Evolutionary conservation across 768 basidiomycete genomes (phyloP).

Genomic region (Sporobolomyces pararoseus): DNA sequence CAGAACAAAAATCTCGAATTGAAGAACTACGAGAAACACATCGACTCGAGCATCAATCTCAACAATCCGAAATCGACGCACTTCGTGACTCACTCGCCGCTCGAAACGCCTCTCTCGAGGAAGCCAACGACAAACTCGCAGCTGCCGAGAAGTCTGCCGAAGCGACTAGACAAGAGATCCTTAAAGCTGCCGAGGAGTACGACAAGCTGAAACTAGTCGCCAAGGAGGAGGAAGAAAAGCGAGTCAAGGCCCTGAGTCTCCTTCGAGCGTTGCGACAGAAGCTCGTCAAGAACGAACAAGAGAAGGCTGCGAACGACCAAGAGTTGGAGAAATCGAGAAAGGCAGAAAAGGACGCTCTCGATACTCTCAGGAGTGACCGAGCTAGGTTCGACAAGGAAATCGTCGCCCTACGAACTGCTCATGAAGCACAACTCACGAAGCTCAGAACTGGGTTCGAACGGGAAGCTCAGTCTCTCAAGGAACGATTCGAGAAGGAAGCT

Average conservation of each 20-base stretch:
- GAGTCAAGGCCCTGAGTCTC: constrained; percentile 83
- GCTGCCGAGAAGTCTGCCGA: constrained; percentile 65
- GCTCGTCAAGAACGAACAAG: constrained; percentile 90
- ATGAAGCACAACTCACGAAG: constrained; percentile 50
- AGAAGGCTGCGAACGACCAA: constrained; percentile 54
- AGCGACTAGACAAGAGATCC: constrained; percentile 58
- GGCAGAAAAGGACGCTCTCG: constrained; percentile 62
- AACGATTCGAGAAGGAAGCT: constrained; percentile 73
- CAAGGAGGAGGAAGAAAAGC: constrained; percentile 97
- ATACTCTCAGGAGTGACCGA: constrained; percentile 48
- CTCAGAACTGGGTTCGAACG: constrained; percentile 51
- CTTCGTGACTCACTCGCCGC: constrained; percentile 67
- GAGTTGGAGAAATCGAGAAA: constrained; percentile 38
- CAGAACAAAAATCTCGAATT: constrained; percentile 78
- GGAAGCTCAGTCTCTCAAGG: constrained; percentile 55
- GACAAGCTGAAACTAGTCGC: constrained; percentile 62
- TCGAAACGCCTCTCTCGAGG: constrained; percentile 66
- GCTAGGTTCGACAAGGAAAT: constrained; percentile 44
- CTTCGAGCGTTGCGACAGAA: constrained; percentile 95
- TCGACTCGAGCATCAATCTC: constrained; percentile 71
- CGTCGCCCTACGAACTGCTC: constrained; percentile 42
- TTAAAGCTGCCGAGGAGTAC: constrained; percentile 54
- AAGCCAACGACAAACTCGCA: constrained; percentile 62
- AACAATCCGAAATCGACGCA: constrained; percentile 67
- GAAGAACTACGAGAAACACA: constrained; percentile 83